These are phyloP conservation scores for Microascus cirrosus DNA, from an alignment of 2,329 filamentous ascomycete genomes.

Conservation along the genomic window DNA sequence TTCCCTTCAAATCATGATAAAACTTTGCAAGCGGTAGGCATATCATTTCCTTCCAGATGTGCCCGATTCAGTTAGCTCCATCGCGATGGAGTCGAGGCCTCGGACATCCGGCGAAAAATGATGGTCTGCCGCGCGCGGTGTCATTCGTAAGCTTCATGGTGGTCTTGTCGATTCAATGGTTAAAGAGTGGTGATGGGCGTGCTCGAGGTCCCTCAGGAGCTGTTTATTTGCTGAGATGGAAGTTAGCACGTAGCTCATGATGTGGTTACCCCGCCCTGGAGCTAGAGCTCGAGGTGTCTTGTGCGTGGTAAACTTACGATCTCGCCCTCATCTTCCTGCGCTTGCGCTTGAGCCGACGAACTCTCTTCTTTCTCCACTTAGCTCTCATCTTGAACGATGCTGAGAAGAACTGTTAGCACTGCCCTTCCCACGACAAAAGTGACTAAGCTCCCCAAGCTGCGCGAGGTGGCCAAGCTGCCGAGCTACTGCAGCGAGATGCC, in stretches of 20 bases:
- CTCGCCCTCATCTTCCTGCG: constrained; percentile 99
- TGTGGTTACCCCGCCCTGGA: background rate
- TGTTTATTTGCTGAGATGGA: constrained; percentile 4
- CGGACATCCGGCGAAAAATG: background rate
- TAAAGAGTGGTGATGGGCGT: constrained; percentile 1
- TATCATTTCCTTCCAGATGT: background rate
- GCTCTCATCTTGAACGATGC: constrained; percentile 63
- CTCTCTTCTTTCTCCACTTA: constrained; percentile 99
- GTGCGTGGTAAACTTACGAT: constrained; percentile 60
- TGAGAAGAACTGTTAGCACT: constrained; percentile 13
- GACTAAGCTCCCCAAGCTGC: background rate
- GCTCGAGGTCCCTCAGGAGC: constrained; percentile 1
- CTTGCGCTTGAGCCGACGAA: constrained; percentile 98
- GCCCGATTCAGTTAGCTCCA: background rate
- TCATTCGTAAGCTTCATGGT: constrained; percentile 3
- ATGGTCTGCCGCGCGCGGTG: background rate
- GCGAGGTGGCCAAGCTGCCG: background rate
- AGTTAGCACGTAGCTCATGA: background rate
- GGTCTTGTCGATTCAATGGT: background rate
- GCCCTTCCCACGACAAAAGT: background rate
- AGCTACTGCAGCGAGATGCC: background rate
- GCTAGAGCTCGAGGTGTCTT: background rate
- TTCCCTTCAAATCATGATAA: background rate
- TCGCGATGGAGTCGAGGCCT: background rate
- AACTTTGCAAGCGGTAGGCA: background rate